Percentiles rank a stretch among this genome's conserved stretches.
These are phyloP conservation scores for Fusarium redolens DNA, from an alignment of 2,329 filamentous ascomycete species.

Conservation along the genomic window DNA sequence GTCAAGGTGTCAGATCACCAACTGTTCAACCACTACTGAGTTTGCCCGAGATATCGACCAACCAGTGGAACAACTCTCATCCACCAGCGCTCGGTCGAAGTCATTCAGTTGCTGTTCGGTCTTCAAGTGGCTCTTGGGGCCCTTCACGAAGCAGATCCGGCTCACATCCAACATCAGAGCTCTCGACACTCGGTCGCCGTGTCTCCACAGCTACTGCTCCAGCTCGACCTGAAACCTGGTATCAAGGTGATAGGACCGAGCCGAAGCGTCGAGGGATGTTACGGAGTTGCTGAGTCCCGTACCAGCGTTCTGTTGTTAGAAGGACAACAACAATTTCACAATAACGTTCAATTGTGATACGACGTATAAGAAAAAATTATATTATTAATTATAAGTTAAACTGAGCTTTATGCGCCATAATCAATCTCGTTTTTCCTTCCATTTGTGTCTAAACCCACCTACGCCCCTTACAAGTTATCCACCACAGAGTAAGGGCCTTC, in stretches of 20 bases:
- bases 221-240: not conserved
- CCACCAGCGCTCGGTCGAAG: not conserved
- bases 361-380: fast-evolving
- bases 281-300: not conserved
- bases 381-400: fast-evolving
- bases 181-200: fast-evolving
- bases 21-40: fast-evolving
- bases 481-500: fast-evolving
- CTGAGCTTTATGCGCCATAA: fast-evolving
- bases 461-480: no score
- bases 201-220: not conserved
- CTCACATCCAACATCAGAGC: fast-evolving
- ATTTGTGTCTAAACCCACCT: not conserved
- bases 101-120: not conserved
- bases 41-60: fast-evolving
- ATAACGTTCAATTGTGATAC: fast-evolving
- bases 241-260: not conserved
- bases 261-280: not conserved
- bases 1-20: fast-evolving
- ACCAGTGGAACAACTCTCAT: fast-evolving
- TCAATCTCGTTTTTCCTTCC: fast-evolving
- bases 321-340: fast-evolving
- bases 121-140: not conserved
- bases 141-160: fast-evolving
- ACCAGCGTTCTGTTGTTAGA: fast-evolving